phyloP scores from a whole-genome alignment of 768 basidiomycete species.

The Albatrellus ellisii region DNA sequence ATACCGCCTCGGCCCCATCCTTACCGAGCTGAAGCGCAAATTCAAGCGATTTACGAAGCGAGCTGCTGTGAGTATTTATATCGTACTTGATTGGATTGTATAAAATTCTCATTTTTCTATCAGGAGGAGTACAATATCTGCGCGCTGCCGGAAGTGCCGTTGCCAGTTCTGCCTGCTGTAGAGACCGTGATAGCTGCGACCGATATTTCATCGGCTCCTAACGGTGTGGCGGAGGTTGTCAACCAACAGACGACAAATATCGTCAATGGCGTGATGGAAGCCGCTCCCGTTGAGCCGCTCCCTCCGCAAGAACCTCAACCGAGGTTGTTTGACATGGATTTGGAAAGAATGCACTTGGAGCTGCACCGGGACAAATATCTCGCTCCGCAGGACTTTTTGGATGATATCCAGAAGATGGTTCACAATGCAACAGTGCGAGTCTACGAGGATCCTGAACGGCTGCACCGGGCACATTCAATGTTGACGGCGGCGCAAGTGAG shows the following conservation, averaged over 20 bases:
- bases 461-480: conserved; percentile 77
- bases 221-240: conserved; percentile 32
- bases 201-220: conserved; percentile 25
- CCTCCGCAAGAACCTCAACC: conserved; percentile 27
- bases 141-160: conserved; percentile 12
- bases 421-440: conserved; percentile 52
- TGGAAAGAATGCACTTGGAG: conserved; percentile 81
- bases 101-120: not conserved
- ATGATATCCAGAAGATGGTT: conserved; percentile 70
- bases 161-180: conserved; percentile 11
- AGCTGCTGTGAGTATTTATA: conserved; percentile 42
- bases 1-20: conserved; percentile 80
- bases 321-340: conserved; percentile 71
- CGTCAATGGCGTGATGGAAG: conserved; percentile 6
- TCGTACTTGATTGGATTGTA: not conserved
- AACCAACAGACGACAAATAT: conserved; percentile 22
- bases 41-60: conserved; percentile 82
- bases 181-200: conserved; percentile 25
- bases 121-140: conserved; percentile 71
- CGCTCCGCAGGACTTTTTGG: conserved; percentile 78
- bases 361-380: conserved; percentile 80
- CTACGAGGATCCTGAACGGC: conserved; percentile 56
- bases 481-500: conserved; percentile 75
- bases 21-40: conserved; percentile 83
- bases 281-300: conserved; percentile 3